Evolutionary conservation across 169 alveolate species (phyloP), one percentile per base, ranked within the genome.

Genomic region (Eimeria zaria): DNA sequence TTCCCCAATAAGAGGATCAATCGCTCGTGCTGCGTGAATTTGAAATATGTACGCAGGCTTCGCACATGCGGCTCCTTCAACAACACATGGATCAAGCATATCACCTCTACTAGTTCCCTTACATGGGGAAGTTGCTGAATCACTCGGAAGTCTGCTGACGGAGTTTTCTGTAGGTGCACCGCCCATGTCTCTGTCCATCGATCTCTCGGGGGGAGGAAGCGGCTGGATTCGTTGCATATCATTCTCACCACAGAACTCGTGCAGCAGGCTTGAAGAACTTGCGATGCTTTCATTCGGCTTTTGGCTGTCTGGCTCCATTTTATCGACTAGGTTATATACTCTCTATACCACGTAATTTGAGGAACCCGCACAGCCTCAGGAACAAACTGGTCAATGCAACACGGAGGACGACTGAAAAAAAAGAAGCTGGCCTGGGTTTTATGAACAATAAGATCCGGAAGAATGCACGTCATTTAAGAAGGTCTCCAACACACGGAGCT

Each of bases 1-100:
- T 60, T 85, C 93, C 33, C 93, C 93, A 12, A 85, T 36, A 16
- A 85, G 93, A 27, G 93, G 93, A 20, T 85, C 93, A 36, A 85
- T 46, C 7, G 93, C 93, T 44, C 81, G 93, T 22, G 80, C 80
- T 41, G 81, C 80, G 39, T 85, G 93, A n/a, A 85, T 53, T 27
- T 58, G 81, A 60, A 85, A 85, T 39, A 55, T 33, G 39, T 36
- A 48, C 24, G 64, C 44, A n/a, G 55, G 55, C 46, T 14, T 4
- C 1, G 8, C 64, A 12, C 81, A 7, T 18, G 48, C 62, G 30
- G n/a, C 41, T 18, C 41, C 67, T n/a, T 39, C 80, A 6, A 20
- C 53, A 55, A n/a, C 78, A 55, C 39, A 22, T 16, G 67, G 24
- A 62, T 36, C 93, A 14, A 51, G 80, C 5, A 18, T 8, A 69